Evolutionary conservation across 495 filamentous ascomycete genomes (phyloP), one percentile per base, ranked within the genome.

Genomic region (Neurospora africana): DNA sequence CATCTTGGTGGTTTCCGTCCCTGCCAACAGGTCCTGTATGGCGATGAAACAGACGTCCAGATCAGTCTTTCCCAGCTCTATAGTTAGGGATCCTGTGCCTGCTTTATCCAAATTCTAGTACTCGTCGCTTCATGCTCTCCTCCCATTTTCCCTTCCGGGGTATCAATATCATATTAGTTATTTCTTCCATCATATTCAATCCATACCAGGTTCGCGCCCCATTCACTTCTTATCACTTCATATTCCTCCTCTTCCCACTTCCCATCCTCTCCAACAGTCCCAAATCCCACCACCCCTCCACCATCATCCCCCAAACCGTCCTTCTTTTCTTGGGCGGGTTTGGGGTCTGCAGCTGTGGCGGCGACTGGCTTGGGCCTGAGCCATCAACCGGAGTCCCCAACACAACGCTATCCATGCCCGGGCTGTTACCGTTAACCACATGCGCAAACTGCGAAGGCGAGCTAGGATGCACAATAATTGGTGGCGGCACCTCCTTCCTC

Each of bases 211-310:
- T 67, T 65, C 23, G 30, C 21, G 35, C 27, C 23, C 17, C 21
- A 1, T 44, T 47, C 37, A 23, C 17, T 17, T 69, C 27, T 47
- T 11, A 69, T 37, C 33, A 36, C 36, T 47, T 76, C 68, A 5
- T 17, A 11, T 37, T 23, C 11, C 71, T 79, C 70, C 74, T 72
- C 74, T 74, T 76, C 13, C 79, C 72, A 9, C 77, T 80, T 13
- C 72, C 72, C 77, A 80, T 79, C 70, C 78, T 78, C 74, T 79
- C 78, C 41, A 85, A 41, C 68, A 85, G 68, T n/a, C 81, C 81
- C 74, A 85, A 70, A 72, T 85, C 83, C 83, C 83, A 85, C 83
- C 83, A 85, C 21, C 83, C 83, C 11, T 85, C 82, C 38, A 65
- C 53, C 53, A 83, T 75, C 37, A 82, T 69, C 13, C 76, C 78